A percentile compares a stretch with the other conserved stretches of the same genome.
phyloP scores from a whole-genome alignment of 2,329 filamentous ascomycete genomes.

The Phialemoniopsis sp. region DNA sequence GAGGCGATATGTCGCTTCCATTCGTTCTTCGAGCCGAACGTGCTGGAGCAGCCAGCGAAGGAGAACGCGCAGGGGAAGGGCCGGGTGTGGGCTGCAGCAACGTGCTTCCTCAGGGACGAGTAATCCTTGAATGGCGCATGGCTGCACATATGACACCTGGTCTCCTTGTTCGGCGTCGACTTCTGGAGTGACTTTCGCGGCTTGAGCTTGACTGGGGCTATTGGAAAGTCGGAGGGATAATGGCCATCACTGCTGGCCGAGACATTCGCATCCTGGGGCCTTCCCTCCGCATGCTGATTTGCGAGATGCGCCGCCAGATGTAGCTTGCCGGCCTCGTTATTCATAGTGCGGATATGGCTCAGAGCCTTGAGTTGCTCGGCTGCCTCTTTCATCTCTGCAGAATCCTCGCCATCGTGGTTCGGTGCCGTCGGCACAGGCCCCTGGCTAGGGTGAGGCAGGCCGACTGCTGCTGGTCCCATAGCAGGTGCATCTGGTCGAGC shows the following conservation, averaged over 20 bases:
- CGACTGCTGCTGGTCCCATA: constrained; percentile 1
- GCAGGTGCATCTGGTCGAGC: constrained; percentile 3
- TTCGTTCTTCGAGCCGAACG: constrained; percentile 91
- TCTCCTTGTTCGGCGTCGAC: constrained; percentile 51
- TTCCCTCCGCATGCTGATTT: constrained; percentile 20
- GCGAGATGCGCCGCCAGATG: constrained; percentile 19
- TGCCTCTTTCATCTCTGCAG: constrained; percentile 66
- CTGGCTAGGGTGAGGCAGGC: constrained; percentile 1
- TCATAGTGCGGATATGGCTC: constrained; percentile 56
- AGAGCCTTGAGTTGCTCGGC: constrained; percentile 63
- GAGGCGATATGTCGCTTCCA: constrained; percentile 95
- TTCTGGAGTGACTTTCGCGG: constrained; percentile 43
- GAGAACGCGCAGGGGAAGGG: constrained; percentile 84
- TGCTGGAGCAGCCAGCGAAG: constrained; percentile 76
- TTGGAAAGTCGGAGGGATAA: not conserved
- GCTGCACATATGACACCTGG: constrained; percentile 56
- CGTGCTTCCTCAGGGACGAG: constrained; percentile 62
- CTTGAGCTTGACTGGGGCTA: constrained; percentile 32
- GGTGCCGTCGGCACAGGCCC: constrained; percentile 23
- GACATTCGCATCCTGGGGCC: constrained; percentile 32
- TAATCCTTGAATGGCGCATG: constrained; percentile 65
- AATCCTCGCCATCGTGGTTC: constrained; percentile 53
- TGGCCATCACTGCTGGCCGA: constrained; percentile 13
- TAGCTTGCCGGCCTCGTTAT: constrained; percentile 34
- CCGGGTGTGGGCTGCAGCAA: constrained; percentile 64